Evolutionary conservation across 805 yeast species (phyloP).

Genomic region (Ogataea polymorpha): DNA sequence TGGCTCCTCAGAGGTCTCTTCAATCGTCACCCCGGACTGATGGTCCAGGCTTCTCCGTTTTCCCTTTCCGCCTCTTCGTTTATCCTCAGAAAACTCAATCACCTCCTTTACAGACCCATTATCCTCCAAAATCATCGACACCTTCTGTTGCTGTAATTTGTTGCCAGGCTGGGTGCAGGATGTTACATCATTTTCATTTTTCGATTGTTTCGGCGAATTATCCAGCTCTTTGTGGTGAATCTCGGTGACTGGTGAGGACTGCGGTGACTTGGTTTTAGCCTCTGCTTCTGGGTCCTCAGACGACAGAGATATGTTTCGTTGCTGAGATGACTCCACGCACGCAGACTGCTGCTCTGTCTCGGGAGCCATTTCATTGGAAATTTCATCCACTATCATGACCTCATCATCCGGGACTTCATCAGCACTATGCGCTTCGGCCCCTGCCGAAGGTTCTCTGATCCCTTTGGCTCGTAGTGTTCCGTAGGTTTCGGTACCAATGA

Average conservation of each 20-base stretch:
- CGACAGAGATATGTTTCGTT: background rate
- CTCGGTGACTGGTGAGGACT: no score
- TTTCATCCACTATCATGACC: constrained; percentile 8
- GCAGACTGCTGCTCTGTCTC: background rate
- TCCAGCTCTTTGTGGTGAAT: no score
- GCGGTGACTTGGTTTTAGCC: no score
- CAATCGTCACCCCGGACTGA: no score
- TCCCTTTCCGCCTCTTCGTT: background rate
- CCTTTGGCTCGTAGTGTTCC: constrained; percentile 3
- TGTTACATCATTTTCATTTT: background rate
- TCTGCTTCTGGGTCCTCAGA: background rate
- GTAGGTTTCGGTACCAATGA: constrained; percentile 26
- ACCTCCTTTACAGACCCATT: constrained; percentile 4
- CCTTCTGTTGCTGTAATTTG: background rate
- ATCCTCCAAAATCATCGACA: constrained; percentile 7
- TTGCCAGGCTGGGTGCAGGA: no score
- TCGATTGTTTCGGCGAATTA: background rate
- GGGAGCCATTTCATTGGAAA: background rate
- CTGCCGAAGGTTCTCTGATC: constrained; percentile 4
- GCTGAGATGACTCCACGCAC: background rate
- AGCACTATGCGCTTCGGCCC: background rate
- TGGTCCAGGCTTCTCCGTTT: no score
- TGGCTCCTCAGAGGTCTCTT: no score
- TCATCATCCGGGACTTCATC: constrained; percentile 8
- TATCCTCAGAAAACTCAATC: constrained; percentile 1